A percentile compares a stretch with the other conserved stretches of the same genome.
Evolutionary conservation across 2,329 filamentous ascomycete species (phyloP).

Genomic region (Aspergillus tanneri): DNA sequence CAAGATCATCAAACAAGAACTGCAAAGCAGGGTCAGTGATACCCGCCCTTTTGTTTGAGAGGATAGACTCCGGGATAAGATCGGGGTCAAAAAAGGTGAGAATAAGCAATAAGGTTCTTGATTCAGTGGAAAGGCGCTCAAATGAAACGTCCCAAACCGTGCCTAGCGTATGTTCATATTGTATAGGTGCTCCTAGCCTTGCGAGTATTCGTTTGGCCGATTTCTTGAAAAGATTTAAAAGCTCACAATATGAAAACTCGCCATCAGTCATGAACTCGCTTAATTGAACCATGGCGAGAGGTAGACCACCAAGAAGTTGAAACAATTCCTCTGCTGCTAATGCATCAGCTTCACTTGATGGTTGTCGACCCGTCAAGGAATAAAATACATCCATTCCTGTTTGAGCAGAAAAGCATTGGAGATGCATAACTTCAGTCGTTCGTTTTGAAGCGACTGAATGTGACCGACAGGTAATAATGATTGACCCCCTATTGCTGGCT

Average conservation of each 20-base stretch:
- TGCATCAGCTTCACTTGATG: background rate
- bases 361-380: background rate
- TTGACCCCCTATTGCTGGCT: background rate
- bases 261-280: conserved; percentile 1
- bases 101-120: no score
- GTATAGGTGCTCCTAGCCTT: no score
- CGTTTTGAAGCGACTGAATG: conserved; percentile 1
- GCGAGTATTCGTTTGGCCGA: no score
- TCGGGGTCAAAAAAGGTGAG: no score
- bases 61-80: no score
- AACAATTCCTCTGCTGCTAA: background rate
- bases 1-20: no score
- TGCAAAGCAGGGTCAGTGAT: no score
- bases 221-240: background rate
- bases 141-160: no score
- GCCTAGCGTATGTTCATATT: no score
- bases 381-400: background rate
- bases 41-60: no score
- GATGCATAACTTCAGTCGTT: background rate
- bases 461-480: background rate
- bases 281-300: background rate
- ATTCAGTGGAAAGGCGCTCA: no score
- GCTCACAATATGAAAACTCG: background rate
- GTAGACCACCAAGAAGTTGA: background rate
- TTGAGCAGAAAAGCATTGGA: background rate